Evolutionary conservation across 75 land plant genomes (phyloP), one percentile per base, ranked within the genome.

Genomic region (Cupressus sempervirens): DNA sequence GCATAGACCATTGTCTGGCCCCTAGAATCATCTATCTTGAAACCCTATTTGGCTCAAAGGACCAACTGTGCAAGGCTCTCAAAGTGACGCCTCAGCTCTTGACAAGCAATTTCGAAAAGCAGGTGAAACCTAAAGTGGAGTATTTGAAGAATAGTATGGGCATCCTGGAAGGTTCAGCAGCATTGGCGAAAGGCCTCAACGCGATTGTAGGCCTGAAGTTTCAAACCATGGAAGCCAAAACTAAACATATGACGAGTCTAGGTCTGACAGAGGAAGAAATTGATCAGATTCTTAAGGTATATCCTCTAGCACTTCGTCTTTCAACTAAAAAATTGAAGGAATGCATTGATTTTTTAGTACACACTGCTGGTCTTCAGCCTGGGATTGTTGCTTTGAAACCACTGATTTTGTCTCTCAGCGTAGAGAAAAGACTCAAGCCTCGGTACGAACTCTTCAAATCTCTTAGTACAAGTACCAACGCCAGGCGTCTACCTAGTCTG

Each of bases 321-420:
- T 91, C 88, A 0, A 72, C 79, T 8, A 89, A 84, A 34, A 88
- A 88, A 76, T 86, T 91, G 26, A 85, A 88, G 74, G 86, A 89
- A 68, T 85, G 87, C 74, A 85, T 91, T 86, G 86, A 88, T 34
- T 88, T 72, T 54, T 11, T 91, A 0, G 29, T 88, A 43, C 87
- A 84, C 14, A 87, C 87, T 8, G 77, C 85, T 83, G 86, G 84
- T 80, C 85, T 91, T 3, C 81, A 86, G 13, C 85, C 86, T 20
- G 81, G 41, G 1, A 53, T 45, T 23, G 67, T 87, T 34, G 74
- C 84, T 32, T 35, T 16, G 26, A 14, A 76, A 73, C 89, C 92
- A 10, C 50, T 12, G 30, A 80, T 90, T 32, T 30, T 88, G 43
- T 54, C 12, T 32, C 29, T 0, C 5, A 88, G 86, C 36, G 15